A percentile compares a stretch with the other conserved stretches of the same genome.
Evolutionary conservation across 2,329 filamentous ascomycete species (phyloP).

Genomic region (Coniella lustricola): DNA sequence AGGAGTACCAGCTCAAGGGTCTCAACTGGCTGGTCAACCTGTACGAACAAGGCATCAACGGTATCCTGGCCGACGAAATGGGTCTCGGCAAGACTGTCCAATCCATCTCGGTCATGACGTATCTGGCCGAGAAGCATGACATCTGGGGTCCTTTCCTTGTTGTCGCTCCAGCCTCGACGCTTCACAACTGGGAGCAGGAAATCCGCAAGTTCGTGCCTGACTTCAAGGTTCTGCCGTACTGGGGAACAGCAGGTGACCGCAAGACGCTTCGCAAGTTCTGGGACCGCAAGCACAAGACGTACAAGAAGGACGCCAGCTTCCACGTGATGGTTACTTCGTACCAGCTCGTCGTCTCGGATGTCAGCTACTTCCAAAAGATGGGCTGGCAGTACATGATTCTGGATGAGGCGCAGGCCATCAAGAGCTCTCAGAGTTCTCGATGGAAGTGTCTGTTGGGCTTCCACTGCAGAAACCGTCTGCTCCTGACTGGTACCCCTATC

Average conservation of each 20-base stretch:
- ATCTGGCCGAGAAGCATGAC: slow-evolving; percentile 92
- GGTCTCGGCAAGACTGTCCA: slow-evolving; percentile 98
- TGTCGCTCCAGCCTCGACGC: slow-evolving; percentile 88
- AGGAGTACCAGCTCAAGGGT: slow-evolving; percentile 98
- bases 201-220: slow-evolving; percentile 90
- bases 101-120: slow-evolving; percentile 98
- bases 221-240: slow-evolving; percentile 94
- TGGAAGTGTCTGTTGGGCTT: slow-evolving; percentile 96
- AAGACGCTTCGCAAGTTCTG: slow-evolving; percentile 98
- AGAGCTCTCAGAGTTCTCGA: slow-evolving; percentile 89
- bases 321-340: slow-evolving; percentile 96
- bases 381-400: slow-evolving; percentile 99
- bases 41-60: slow-evolving; percentile 99
- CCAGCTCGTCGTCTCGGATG: slow-evolving; percentile 91
- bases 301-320: slow-evolving; percentile 87
- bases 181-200: slow-evolving; percentile 99
- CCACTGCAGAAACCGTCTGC: slow-evolving; percentile 86
- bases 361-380: slow-evolving; percentile 98
- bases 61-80: slow-evolving; percentile 98
- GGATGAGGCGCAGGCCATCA: slow-evolving; percentile 97
- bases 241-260: slow-evolving; percentile 88
- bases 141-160: slow-evolving; percentile 98
- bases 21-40: slow-evolving; percentile 98
- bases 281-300: slow-evolving; percentile 96
- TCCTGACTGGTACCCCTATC: slow-evolving; percentile 94